phyloP scores from a whole-genome alignment of 106 monocot species.

The Allium sativum region DNA sequence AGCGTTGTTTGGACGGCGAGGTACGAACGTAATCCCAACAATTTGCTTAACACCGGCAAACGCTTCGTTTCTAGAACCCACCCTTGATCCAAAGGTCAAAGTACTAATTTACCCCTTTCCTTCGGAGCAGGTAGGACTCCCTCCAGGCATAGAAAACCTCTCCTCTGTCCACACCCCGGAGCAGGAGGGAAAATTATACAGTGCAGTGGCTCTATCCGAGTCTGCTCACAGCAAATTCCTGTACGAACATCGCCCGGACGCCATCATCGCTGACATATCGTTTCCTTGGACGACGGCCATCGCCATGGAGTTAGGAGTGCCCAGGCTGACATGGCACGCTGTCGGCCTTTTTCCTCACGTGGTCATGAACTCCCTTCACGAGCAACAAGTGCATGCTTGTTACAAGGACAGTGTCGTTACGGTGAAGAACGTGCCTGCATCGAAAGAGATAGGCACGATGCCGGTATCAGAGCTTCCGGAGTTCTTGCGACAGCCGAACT shows the following conservation, averaged over 20 bases:
- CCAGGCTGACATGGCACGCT: neutral
- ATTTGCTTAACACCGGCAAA: slow-evolving; percentile 1
- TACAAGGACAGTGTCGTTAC: neutral
- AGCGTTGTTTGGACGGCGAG: no score
- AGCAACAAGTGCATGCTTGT: neutral
- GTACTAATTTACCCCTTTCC: slow-evolving; percentile 2
- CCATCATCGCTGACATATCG: neutral
- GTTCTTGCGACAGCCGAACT: slow-evolving; percentile 14
- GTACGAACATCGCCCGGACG: neutral
- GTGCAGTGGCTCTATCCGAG: neutral
- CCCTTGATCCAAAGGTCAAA: neutral
- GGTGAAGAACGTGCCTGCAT: neutral
- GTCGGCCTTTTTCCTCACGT: neutral
- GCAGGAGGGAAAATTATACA: neutral
- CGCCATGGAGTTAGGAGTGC: neutral
- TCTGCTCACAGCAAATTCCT: neutral
- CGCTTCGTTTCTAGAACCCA: neutral
- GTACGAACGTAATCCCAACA: no score
- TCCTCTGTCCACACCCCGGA: neutral
- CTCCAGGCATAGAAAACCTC: slow-evolving; percentile 1
- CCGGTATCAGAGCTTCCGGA: slow-evolving; percentile 27
- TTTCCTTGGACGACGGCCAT: neutral
- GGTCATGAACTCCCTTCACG: slow-evolving; percentile 6
- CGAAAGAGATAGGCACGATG: neutral
- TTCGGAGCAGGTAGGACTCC: neutral